Evolutionary conservation across 2,329 filamentous ascomycete genomes (phyloP), one percentile per base, ranked within the genome.

Genomic region (Aspergillus thermomutatus): DNA sequence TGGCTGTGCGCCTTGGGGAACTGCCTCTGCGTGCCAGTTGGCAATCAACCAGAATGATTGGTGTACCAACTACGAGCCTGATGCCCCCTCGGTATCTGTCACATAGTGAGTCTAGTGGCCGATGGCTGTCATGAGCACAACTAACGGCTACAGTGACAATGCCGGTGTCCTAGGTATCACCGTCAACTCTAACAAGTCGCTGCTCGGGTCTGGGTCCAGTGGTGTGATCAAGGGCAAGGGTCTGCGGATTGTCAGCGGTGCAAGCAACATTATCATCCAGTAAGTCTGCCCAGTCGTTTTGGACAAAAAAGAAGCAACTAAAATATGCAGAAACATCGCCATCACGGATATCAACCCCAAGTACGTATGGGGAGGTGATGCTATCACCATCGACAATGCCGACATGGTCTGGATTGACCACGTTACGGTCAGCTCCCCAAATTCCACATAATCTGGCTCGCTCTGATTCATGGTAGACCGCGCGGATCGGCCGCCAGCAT

Each of bases 361-460:
- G 67, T 82, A 83, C 63, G 81, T 85, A 60, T 85, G 82, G 83
- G 82, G 83, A 54, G 82, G 82, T 53, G 82, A 85, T 66, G 82
- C 79, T 46, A 82, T 85, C 66, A 82, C 80, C 43, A 67, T 84
- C 7, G 72, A 82, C 55, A 70, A 75, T 41, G 69, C 76, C 10
- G 69, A 72, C 52, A 49, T 72, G 61, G 61, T 75, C 63, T 82
- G 80, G 79, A 79, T 82, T 58, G 80, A 82, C 68, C 79, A 82
- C 58, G 77, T 80, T 57, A 81, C 69, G 17, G 68, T 69, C n/a
- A 21, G 8, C 3, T 10, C 19, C 14, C 21, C n/a, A 19, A 3
- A 9, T 1, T 7, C 8, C 1, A 31, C 9, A 25, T 40, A 7
- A 43, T 26, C 28, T 14, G 17, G 19, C 21, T 9, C 7, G 4